Evolutionary conservation across 805 yeast species (phyloP).

Genomic region (Naumovozyma castellii): DNA sequence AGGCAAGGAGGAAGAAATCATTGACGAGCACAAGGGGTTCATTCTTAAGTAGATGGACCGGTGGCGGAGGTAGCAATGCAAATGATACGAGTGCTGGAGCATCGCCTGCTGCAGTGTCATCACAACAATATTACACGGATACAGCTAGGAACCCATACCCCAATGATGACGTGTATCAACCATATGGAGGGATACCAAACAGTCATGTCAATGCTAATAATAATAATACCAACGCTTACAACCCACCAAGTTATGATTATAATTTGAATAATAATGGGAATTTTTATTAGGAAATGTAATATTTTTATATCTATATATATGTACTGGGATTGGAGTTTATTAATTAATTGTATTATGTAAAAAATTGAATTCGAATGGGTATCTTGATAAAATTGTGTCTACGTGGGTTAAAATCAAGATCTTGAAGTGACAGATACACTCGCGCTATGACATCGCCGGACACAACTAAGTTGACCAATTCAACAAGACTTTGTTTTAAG

Average conservation of each 20-base stretch:
- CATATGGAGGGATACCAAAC: background rate
- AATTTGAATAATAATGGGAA: background rate
- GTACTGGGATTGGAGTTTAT: too few relatives aligned
- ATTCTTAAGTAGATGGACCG: background rate
- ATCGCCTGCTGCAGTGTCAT: background rate
- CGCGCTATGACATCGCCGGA: too few relatives aligned
- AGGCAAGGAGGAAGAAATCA: slow-evolving; percentile 3
- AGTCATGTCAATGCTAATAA: background rate
- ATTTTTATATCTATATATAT: too few relatives aligned
- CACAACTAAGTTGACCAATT: too few relatives aligned
- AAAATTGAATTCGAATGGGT: too few relatives aligned
- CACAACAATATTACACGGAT: background rate
- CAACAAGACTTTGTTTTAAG: too few relatives aligned
- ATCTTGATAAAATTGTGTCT: too few relatives aligned
- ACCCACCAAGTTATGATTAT: background rate
- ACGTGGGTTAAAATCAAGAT: too few relatives aligned
- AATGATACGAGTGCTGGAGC: background rate
- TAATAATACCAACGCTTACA: background rate
- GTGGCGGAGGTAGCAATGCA: background rate
- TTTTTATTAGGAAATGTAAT: too few relatives aligned
- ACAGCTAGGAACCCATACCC: slow-evolving; percentile 1
- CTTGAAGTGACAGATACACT: too few relatives aligned
- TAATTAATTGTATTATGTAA: too few relatives aligned
- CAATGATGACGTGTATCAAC: background rate
- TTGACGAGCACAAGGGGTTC: background rate